A percentile compares a stretch with the other conserved stretches of the same genome.
These are phyloP conservation scores for Takashimella tepidaria DNA, from an alignment of 1,284 basidiomycete species.

Conservation along the genomic window DNA sequence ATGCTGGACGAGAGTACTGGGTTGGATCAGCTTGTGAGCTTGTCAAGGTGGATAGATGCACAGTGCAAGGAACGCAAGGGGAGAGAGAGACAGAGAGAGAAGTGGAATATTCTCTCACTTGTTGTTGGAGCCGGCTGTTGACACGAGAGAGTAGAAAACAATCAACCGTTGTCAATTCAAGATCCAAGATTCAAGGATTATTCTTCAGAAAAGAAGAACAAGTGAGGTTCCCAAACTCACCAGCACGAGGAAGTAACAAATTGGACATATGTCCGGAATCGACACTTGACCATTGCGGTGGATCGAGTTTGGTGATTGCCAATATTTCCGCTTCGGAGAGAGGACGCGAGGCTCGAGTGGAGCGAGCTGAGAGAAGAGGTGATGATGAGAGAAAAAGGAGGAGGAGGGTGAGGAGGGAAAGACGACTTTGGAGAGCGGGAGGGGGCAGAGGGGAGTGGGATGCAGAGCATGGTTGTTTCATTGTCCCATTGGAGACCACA, in stretches of 20 bases:
- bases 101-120: constrained; percentile 27
- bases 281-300: constrained; percentile 36
- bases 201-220: neutral
- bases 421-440: neutral
- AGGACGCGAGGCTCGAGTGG: constrained; percentile 18
- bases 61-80: no score
- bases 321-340: constrained; percentile 20
- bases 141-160: neutral
- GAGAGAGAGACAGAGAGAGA: no score
- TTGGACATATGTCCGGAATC: constrained; percentile 60
- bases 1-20: constrained; percentile 69
- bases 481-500: neutral
- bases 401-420: constrained; percentile 3
- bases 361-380: neutral
- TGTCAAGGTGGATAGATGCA: no score
- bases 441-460: neutral
- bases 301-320: constrained; percentile 22
- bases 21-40: neutral
- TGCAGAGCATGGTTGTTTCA: neutral
- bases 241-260: constrained; percentile 72
- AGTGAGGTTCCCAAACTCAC: constrained; percentile 58
- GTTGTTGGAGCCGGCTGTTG: constrained; percentile 43
- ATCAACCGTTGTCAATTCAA: no score
- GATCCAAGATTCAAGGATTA: neutral
- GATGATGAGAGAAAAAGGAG: neutral